Conservation (phyloP, 2,329 filamentous ascomycete genomes). For the Colletotrichum sp. region DNA sequence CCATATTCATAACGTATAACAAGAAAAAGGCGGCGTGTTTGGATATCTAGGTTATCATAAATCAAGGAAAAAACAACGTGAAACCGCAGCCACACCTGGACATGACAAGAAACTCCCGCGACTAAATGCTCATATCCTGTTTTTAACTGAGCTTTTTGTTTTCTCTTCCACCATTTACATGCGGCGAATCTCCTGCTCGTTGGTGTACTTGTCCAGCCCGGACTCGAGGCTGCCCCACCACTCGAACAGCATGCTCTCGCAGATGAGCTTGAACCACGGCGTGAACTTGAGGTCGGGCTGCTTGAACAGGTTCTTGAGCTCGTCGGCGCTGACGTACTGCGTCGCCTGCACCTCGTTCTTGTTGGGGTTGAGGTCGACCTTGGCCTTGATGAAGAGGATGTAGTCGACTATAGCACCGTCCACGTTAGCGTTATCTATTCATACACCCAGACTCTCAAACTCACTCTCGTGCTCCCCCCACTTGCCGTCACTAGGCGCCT, state of each 20-base stretch:
- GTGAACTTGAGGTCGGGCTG: constrained; percentile 86
- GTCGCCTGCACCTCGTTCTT: constrained; percentile 88
- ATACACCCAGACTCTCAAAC: constrained; percentile 34
- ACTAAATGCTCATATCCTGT: not conserved
- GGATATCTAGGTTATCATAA: not conserved
- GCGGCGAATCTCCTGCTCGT: constrained; percentile 85
- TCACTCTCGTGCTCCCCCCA: constrained; percentile 99
- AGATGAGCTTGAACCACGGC: constrained; percentile 99
- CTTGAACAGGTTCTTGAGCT: constrained; percentile 84
- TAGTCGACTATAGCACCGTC: constrained; percentile 76
- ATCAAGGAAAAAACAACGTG: not conserved
- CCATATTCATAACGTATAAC: too few species aligned
- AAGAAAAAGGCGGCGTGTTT: not conserved
- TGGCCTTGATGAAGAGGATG: constrained; percentile 96
- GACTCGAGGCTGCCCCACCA: constrained; percentile 92
- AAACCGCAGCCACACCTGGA: not conserved
- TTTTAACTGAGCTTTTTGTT: not conserved
- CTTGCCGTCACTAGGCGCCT: constrained; percentile 93
- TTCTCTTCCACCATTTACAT: constrained; percentile 59
- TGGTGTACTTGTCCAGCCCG: constrained; percentile 83
- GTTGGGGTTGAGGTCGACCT: constrained; percentile 83
- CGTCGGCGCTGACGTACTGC: constrained; percentile 81
- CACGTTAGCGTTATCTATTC: not conserved
- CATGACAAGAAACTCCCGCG: not conserved
- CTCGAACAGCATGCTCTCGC: constrained; percentile 95